Evolutionary conservation across 352 stramenopile species (phyloP).

Genomic region (Pythium biforme): DNA sequence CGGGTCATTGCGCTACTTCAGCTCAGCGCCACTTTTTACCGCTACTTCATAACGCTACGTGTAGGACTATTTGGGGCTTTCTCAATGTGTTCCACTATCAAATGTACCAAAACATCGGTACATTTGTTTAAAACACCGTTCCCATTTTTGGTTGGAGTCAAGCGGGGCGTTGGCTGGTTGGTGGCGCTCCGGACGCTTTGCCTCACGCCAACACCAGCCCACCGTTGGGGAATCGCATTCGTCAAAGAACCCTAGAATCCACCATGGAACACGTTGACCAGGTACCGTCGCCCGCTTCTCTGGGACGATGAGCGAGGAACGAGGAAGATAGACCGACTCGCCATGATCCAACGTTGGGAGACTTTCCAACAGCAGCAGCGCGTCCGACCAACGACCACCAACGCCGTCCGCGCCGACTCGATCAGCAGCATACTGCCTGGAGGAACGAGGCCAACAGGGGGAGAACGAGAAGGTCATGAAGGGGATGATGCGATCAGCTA

Average conservation of each 20-base stretch:
- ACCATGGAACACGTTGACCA: constrained; percentile 86
- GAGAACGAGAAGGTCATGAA: too few relatives aligned
- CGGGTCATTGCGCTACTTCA: constrained; percentile 18
- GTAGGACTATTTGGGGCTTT: background rate
- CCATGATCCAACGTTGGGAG: too few relatives aligned
- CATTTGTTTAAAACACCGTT: constrained; percentile 23
- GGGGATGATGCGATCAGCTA: too few relatives aligned
- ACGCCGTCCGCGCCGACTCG: background rate
- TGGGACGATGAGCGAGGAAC: background rate
- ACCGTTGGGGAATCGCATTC: constrained; percentile 23
- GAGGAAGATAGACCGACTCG: background rate
- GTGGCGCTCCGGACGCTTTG: background rate
- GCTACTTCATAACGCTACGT: constrained; percentile 26
- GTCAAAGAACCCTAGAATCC: constrained; percentile 39
- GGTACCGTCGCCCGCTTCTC: constrained; percentile 36
- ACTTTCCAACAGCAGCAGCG: background rate
- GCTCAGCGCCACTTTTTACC: constrained; percentile 14
- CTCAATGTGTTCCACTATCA: background rate
- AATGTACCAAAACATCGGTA: constrained; percentile 9
- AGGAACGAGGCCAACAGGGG: constrained; percentile 1
- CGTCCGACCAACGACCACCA: background rate
- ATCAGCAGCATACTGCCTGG: constrained; percentile 4
- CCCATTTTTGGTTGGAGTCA: background rate
- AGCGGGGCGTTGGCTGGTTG: constrained; percentile 19
- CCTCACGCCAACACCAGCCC: background rate